Base-by-base conservation (phyloP, 495 filamentous ascomycete species). In the Venustampulla echinocandica region DNA sequence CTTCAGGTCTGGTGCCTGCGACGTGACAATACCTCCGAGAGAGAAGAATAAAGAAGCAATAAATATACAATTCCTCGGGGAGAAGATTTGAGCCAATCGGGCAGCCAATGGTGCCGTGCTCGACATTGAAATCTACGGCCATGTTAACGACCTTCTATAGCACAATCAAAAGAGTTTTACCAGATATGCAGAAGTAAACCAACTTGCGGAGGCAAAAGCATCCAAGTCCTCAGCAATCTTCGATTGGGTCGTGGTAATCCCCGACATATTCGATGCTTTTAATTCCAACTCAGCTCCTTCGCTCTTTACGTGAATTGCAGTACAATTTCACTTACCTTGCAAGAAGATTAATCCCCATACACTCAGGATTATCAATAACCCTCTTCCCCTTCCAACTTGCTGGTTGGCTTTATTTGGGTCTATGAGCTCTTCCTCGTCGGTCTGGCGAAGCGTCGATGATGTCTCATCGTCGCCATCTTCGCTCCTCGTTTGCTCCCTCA, bases 231-330 rank as follows among this genome's bases (percentile, higher is more conserved):
- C 69, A 1, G 84, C 82, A 53, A 90, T 86, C 30, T 67, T 64
- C 1, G 78, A 82, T 61, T 87, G 84, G 1, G 79, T 82, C 20
- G 84, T 88, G 4, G 80, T 84, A 49, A 90, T 77, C 53, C 84
- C 77, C 21, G 77, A 81, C 69, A 87, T 84, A 61, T 90, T 89
- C 51, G 72, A 75, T 3, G 80, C 79, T 81, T 22, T 3, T 5
- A 14, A 38, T 2, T 18, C 19, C 13, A 2, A 15, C 17, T 50
- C 41, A 50, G 48, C 30, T 14, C 20, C 3, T 38, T 22, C 14
- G 24, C 27, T 13, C 6, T 10, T 37, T 23, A 39, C 11, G 4
- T 23, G 20, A 34, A 25, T 27, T 19, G 14, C 1, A 32, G 28
- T 37, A 33, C 4, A 11, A 18, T 24, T 23, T 23, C n/a, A 37